Conservation (phyloP, 495 filamentous ascomycete genomes). For the Lasiosphaeriaceae sp. region DNA sequence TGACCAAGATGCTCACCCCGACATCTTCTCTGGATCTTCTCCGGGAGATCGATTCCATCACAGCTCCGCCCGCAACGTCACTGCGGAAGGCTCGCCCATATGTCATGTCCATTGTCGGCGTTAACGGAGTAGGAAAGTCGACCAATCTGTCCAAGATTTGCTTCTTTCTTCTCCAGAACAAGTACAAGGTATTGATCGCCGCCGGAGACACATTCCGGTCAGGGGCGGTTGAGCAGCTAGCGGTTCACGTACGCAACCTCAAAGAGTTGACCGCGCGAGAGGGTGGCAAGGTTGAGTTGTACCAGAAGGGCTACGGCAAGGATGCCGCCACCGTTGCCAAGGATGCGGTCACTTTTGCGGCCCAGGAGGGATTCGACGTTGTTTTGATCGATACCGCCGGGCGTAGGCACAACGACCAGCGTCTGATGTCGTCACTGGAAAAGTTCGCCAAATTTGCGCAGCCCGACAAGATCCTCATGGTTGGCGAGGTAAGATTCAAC, state of each 20-base stretch:
- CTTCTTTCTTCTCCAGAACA: constrained; percentile 95
- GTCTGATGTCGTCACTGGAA: constrained; percentile 90
- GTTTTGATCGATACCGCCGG: constrained; percentile 97
- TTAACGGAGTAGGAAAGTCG: constrained; percentile 97
- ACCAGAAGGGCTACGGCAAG: constrained; percentile 96
- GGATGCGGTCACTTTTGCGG: constrained; percentile 80
- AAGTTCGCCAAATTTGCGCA: constrained; percentile 95
- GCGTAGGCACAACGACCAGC: constrained; percentile 88
- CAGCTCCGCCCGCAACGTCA: constrained; percentile 54
- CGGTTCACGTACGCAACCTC: constrained; percentile 88
- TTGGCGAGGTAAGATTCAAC: constrained; percentile 65
- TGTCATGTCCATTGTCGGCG: constrained; percentile 95
- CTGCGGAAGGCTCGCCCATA: constrained; percentile 69
- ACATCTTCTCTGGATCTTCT: constrained; percentile 92
- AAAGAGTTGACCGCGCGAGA: constrained; percentile 80
- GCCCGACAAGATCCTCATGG: constrained; percentile 98
- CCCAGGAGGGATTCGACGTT: constrained; percentile 75
- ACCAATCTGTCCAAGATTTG: constrained; percentile 96
- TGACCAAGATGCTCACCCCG: constrained; percentile 91
- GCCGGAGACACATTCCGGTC: constrained; percentile 97
- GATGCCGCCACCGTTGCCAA: constrained; percentile 94
- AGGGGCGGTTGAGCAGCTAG: constrained; percentile 93
- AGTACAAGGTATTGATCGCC: constrained; percentile 90
- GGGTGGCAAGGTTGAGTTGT: constrained; percentile 80
- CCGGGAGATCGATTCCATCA: constrained; percentile 82